These are phyloP conservation scores for Chrysoporthe austroafricana DNA, from an alignment of 2,329 filamentous ascomycete species.

Conservation along the genomic window DNA sequence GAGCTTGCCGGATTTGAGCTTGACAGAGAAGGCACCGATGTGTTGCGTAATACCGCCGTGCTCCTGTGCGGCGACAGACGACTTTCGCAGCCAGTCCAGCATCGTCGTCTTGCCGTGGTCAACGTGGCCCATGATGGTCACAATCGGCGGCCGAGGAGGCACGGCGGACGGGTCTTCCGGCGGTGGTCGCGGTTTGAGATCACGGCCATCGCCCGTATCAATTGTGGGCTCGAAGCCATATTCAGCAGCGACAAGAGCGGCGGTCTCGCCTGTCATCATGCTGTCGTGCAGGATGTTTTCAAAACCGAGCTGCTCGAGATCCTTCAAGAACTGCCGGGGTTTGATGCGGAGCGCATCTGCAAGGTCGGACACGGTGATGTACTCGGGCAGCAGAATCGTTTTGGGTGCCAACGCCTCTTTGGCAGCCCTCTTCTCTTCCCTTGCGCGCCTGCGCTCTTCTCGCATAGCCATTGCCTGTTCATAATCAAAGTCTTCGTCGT, in stretches of 20 bases:
- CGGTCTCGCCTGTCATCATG: constrained; percentile 87
- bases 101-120: constrained; percentile 98
- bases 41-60: constrained; percentile 98
- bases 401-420: constrained; percentile 51
- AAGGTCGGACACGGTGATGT: constrained; percentile 85
- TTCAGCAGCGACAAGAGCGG: constrained; percentile 86
- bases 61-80: constrained; percentile 86
- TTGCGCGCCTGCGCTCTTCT: constrained; percentile 46
- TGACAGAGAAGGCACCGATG: constrained; percentile 95
- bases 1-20: constrained; percentile 80
- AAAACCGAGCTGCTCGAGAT: constrained; percentile 85
- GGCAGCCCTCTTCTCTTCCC: constrained; percentile 47
- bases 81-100: constrained; percentile 89
- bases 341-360: constrained; percentile 75
- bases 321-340: constrained; percentile 70
- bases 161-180: constrained; percentile 70
- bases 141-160: constrained; percentile 82
- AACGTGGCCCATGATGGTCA: constrained; percentile 99
- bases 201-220: constrained; percentile 65
- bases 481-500: constrained; percentile 43
- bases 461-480: constrained; percentile 43
- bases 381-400: constrained; percentile 80
- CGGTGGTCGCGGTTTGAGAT: constrained; percentile 72
- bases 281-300: constrained; percentile 82
- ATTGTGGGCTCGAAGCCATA: constrained; percentile 89